Evolutionary conservation across 2,329 filamentous ascomycete genomes (phyloP), one percentile per base, ranked within the genome.

Genomic region (Cytospora paraplurivora): DNA sequence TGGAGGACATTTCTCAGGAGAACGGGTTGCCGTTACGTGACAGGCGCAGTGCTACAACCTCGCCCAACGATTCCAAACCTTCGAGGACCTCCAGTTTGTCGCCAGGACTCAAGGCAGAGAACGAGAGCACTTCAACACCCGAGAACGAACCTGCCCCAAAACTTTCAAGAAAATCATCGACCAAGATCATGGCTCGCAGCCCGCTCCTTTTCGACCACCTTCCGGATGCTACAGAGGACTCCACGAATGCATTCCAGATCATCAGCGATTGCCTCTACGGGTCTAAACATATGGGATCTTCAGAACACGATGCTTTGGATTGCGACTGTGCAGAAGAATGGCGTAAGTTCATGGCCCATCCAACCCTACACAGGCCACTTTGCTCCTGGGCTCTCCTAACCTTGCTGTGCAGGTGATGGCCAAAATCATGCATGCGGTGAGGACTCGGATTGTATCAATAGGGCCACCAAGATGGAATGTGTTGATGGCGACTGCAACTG

Each of bases 391-490:
- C 59, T 27, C 35, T 64, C 55, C 21, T 50, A 19, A 55, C 57
- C 13, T 68, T 70, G 58, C 37, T 52, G 27, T 68, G 21, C 72
- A 89, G 87, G 77, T 41, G 79, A 86, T 74, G 83, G 84, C 67
- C 75, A 78, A 68, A 99, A 99, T 75, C 78, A 89, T 77, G 93
- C 95, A 56, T 99, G 95, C 76, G 94, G 92, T 68, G 93, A 97
- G 71, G 92, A 97, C 76, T 96, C 93, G 17, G 94, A 98, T 76
- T 99, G 95, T 78, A 99, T 99, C 82, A 99, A 99, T 76, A 91
- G 95, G 72, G 91, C 92, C 63, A 98, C 94, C 64, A 98, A 97
- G 77, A 97, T 98, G 86, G 95, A 99, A 79, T 99, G 95, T 75
- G 84, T 91, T 41, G 82, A 84, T 67, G 87, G 87, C 66, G 90